Evolutionary conservation across 768 basidiomycete genomes (phyloP).

Genomic region (Piloderma croceum): DNA sequence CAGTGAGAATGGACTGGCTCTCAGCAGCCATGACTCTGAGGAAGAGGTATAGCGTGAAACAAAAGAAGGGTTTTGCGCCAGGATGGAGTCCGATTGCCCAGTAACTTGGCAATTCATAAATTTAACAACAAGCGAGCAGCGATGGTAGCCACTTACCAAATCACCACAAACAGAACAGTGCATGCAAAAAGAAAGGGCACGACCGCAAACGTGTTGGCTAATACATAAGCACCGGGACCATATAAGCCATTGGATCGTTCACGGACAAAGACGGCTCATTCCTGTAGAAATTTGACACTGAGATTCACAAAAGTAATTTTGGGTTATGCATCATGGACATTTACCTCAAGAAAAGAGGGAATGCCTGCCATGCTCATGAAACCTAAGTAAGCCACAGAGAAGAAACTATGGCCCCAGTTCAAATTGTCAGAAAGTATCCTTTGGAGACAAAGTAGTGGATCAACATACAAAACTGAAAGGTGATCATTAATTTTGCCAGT

Average conservation of each 20-base stretch:
- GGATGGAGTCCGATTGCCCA: slow-evolving; percentile 51
- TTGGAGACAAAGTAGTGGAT: too few relatives aligned
- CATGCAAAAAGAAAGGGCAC: slow-evolving; percentile 51
- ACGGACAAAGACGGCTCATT: slow-evolving; percentile 50
- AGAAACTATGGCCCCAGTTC: too few relatives aligned
- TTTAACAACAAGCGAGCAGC: neutral
- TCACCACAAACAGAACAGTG: slow-evolving; percentile 41
- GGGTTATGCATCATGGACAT: too few relatives aligned
- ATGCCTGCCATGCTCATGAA: slow-evolving; percentile 42
- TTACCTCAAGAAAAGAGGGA: too few relatives aligned
- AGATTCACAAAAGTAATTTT: too few relatives aligned
- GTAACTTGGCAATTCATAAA: slow-evolving; percentile 1
- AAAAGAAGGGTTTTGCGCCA: slow-evolving; percentile 45
- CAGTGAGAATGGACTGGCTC: slow-evolving; percentile 44
- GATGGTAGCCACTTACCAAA: slow-evolving; percentile 48
- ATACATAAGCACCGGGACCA: slow-evolving; percentile 45
- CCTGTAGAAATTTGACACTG: too few relatives aligned
- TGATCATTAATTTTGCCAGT: slow-evolving; percentile 43
- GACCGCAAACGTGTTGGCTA: slow-evolving; percentile 49
- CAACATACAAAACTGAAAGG: slow-evolving; percentile 46
- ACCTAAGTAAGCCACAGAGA: slow-evolving; percentile 51
- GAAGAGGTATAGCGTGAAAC: slow-evolving; percentile 49
- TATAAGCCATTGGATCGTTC: slow-evolving; percentile 57
- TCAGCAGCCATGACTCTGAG: slow-evolving; percentile 50
- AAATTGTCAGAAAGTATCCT: too few relatives aligned